phyloP scores from a whole-genome alignment of 1,284 basidiomycete species.

The Ganoderma resinaceum region DNA sequence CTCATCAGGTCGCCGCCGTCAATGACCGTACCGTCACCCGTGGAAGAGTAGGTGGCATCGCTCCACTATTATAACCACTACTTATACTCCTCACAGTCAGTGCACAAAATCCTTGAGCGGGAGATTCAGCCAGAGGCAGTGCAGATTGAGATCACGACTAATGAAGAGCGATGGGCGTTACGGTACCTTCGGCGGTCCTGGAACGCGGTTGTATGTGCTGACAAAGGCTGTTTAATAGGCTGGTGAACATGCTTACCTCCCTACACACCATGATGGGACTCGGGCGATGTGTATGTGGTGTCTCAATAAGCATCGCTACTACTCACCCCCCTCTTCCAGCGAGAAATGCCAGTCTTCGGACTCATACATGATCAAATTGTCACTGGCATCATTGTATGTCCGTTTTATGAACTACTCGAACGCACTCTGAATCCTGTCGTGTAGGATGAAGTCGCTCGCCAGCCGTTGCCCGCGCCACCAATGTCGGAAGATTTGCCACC shows the following conservation, averaged over 20 bases:
- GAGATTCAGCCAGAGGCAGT: slow-evolving; percentile 73
- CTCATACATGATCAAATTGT: slow-evolving; percentile 64
- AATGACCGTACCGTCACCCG: slow-evolving; percentile 67
- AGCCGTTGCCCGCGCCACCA: slow-evolving; percentile 29
- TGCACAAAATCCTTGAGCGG: slow-evolving; percentile 83
- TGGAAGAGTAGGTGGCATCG: slow-evolving; percentile 59
- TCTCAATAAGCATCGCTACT: background rate
- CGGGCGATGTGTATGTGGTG: slow-evolving; percentile 53
- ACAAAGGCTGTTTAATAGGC: slow-evolving; percentile 42
- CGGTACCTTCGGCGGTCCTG: slow-evolving; percentile 48
- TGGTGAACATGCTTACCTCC: slow-evolving; percentile 69
- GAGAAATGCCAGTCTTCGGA: slow-evolving; percentile 80
- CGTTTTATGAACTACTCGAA: background rate
- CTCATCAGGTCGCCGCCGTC: slow-evolving; percentile 59
- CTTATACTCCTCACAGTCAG: slow-evolving; percentile 48
- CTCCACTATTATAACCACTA: background rate
- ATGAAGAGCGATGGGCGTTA: slow-evolving; percentile 79
- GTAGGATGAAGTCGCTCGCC: slow-evolving; percentile 59
- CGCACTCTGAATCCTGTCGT: background rate
- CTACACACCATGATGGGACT: slow-evolving; percentile 55
- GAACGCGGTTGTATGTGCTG: background rate
- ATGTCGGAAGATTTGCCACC: background rate
- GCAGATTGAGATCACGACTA: slow-evolving; percentile 52
- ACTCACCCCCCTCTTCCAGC: slow-evolving; percentile 44
- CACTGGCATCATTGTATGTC: slow-evolving; percentile 68